These are phyloP conservation scores for Powellomyces hirtus DNA, from an alignment of 192 early-diverging fungal species.

Conservation along the genomic window DNA sequence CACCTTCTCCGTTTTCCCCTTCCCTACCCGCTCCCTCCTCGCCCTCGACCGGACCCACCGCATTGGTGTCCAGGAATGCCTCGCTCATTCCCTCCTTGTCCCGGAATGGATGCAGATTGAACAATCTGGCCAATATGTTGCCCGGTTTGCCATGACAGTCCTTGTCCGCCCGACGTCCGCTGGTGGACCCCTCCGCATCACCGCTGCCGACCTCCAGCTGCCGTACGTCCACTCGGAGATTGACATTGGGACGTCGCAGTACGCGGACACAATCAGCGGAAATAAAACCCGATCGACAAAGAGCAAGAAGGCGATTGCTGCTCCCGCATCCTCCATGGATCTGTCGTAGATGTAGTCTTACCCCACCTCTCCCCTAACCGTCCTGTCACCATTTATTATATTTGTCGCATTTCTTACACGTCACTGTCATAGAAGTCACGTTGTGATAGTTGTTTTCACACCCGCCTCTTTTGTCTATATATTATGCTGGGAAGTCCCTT, in stretches of 20 bases:
- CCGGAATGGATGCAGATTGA: slow-evolving; percentile 76
- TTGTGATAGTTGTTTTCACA: too few species aligned
- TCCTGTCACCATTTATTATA: too few species aligned
- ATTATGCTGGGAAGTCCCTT: too few species aligned
- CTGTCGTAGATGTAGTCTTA: slow-evolving; percentile 6
- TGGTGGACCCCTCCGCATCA: slow-evolving; percentile 66
- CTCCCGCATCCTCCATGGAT: slow-evolving; percentile 1
- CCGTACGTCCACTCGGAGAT: slow-evolving; percentile 77
- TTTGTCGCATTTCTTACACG: too few species aligned
- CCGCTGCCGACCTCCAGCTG: slow-evolving; percentile 49
- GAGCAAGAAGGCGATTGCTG: not conserved
- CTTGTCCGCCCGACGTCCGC: slow-evolving; percentile 63
- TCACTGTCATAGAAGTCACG: too few species aligned
- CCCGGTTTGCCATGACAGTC: slow-evolving; percentile 86
- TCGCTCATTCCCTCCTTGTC: slow-evolving; percentile 71
- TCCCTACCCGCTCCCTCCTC: slow-evolving; percentile 68
- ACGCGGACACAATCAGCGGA: slow-evolving; percentile 37
- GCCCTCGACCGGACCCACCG: slow-evolving; percentile 76
- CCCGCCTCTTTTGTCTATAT: too few species aligned
- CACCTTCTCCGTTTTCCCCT: slow-evolving; percentile 82
- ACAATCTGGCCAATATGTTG: slow-evolving; percentile 65
- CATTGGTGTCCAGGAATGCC: slow-evolving; percentile 82
- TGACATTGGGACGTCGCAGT: slow-evolving; percentile 42
- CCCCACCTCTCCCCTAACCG: too few species aligned
- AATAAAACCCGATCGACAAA: not conserved